Percentiles rank a stretch among this genome's conserved stretches.
phyloP scores from a whole-genome alignment of 139 green algal species.

The Chlorella sp. region DNA sequence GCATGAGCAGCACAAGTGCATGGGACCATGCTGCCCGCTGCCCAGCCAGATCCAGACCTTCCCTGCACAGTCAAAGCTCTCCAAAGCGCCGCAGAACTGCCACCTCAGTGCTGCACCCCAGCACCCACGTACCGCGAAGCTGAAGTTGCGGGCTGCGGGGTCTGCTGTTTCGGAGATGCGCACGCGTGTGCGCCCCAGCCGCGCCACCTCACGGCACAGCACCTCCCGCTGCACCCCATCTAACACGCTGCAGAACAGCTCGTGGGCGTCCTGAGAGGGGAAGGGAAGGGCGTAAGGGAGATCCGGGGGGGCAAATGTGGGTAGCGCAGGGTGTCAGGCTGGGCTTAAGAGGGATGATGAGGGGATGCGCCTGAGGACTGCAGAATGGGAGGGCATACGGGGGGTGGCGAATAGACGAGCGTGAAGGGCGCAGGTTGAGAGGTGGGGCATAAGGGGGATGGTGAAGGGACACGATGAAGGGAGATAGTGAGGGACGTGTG shows the following conservation, averaged over 20 bases:
- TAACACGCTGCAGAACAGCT: slow-evolving; percentile 64
- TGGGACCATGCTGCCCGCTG: not conserved
- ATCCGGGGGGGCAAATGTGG: not conserved
- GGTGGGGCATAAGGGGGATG: too few species aligned
- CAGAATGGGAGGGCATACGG: too few species aligned
- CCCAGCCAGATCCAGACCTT: too few species aligned
- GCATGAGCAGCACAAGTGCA: not conserved
- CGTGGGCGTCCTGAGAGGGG: slow-evolving; percentile 22
- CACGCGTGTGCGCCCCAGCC: slow-evolving; percentile 20
- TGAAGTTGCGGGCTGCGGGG: slow-evolving; percentile 57
- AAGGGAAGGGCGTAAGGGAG: not conserved
- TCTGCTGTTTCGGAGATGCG: slow-evolving; percentile 42
- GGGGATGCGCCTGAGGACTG: too few species aligned
- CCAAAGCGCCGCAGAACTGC: too few species aligned
- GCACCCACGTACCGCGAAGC: slow-evolving; percentile 29
- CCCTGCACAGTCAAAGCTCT: too few species aligned
- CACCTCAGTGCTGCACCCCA: too few species aligned
- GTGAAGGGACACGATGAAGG: too few species aligned
- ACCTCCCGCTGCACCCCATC: slow-evolving; percentile 72
- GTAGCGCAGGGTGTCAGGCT: not conserved
- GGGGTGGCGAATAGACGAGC: too few species aligned
- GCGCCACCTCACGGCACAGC: slow-evolving; percentile 51
- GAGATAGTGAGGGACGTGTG: too few species aligned
- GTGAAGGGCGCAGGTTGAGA: too few species aligned
- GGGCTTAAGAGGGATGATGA: too few species aligned